These are phyloP conservation scores for Cryptococcus maquisensis DNA, from an alignment of 1,284 basidiomycete species.

Conservation along the genomic window DNA sequence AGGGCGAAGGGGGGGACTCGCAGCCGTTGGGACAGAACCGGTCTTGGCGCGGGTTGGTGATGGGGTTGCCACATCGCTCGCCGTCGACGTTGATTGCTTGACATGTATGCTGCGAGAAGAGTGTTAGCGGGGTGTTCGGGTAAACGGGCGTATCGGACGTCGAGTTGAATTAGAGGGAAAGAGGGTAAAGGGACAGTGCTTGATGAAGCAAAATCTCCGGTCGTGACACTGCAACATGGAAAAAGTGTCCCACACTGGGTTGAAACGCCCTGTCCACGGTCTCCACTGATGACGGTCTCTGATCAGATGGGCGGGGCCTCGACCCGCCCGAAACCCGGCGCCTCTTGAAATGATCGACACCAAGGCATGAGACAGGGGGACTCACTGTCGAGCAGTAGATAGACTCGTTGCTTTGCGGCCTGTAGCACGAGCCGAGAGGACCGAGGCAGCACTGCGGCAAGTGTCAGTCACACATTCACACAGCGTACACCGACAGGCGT, in stretches of 20 bases:
- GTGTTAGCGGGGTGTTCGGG: background rate
- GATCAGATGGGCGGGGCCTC: background rate
- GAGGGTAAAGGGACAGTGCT: background rate
- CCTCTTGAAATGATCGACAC: background rate
- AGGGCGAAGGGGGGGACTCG: slow-evolving; percentile 8
- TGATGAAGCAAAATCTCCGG: slow-evolving; percentile 2
- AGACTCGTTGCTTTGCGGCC: slow-evolving; percentile 3
- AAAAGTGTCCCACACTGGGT: slow-evolving; percentile 16
- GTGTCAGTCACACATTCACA: background rate
- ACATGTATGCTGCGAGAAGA: slow-evolving; percentile 12
- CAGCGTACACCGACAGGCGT: background rate
- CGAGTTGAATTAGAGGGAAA: background rate
- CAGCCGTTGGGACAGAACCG: slow-evolving; percentile 20
- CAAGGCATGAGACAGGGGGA: background rate
- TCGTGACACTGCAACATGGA: background rate
- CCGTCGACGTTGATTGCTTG: slow-evolving; percentile 19
- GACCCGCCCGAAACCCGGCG: background rate
- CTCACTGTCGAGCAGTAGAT: slow-evolving; percentile 18
- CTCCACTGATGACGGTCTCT: background rate
- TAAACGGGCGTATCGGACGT: too few species aligned
- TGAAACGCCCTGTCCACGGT: background rate
- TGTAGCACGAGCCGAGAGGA: slow-evolving; percentile 10
- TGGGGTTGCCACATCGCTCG: slow-evolving; percentile 14
- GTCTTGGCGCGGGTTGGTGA: slow-evolving; percentile 5
- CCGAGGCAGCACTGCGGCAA: slow-evolving; percentile 9